Evolutionary conservation across 1,139 yeast species (phyloP), one percentile per base, ranked within the genome.

Genomic region (Diutina scorzettiae): DNA sequence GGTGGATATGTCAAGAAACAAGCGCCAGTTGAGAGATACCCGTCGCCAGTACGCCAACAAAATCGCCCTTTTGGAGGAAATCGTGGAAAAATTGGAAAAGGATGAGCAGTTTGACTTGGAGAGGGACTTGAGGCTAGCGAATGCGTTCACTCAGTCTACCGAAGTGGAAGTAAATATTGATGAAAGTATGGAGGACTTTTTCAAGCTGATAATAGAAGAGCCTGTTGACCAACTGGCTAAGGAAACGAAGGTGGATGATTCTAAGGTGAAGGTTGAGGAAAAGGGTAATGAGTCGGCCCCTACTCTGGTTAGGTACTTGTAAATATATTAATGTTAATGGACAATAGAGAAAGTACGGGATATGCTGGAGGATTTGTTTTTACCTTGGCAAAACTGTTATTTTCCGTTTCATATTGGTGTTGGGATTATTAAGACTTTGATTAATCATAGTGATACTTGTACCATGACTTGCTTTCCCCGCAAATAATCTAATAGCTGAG

Each of bases 91-190:
- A 43, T 50, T 69, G 30, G 48, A 55, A 20, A 50, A 47, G 5
- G 65, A 63, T 6, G 66, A 64, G 41, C 51, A 49, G 5, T 60
- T 69, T 16, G 70, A 69, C 49, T 52, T 69, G 14, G 55, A 60
- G 2, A 56, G 57, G 40, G 73, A 69, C 44, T 57, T 69, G 44
- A 57, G 53, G 42, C 51, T 69, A 34, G 68, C 71, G 14, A 60
- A 63, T 45, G 55, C 66, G 3, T 54, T 66, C 40, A 58, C 68
- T 11, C 54, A 62, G 43, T 54, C 54, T 44, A 50, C 60, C 0
- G 59, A 55, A 8, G 55, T 60, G 3, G 72, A 66, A 45, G 56
- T 67, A 23, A 69, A 67, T 42, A 51, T 67, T 29, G 74, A 69
- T 49, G 62, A 65, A 31, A 61, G 58, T 46, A 52, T 69, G 44